A percentile compares a stretch with the other conserved stretches of the same genome.
Conservation (phyloP, 2,329 filamentous ascomycete species). For the Sarocladium strictum region DNA sequence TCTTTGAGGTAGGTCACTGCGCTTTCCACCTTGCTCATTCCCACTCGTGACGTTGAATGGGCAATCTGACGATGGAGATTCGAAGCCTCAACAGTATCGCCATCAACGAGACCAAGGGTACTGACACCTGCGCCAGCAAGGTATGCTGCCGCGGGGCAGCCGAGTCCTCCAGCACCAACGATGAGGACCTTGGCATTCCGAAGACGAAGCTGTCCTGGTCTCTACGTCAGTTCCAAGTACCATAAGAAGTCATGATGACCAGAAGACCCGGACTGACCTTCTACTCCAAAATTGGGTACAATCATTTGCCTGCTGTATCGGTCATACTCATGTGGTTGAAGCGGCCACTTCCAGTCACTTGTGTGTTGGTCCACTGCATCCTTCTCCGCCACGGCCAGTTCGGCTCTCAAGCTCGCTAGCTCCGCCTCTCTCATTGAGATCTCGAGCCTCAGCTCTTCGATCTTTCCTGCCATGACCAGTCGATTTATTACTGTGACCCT, state of each 20-base stretch:
- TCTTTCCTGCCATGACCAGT: slow-evolving; percentile 27
- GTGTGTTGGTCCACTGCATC: neutral
- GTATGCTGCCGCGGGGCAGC: slow-evolving; percentile 90
- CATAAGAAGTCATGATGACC: too few species aligned
- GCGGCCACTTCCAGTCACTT: slow-evolving; percentile 56
- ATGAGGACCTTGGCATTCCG: slow-evolving; percentile 68
- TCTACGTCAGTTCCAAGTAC: slow-evolving; percentile 1
- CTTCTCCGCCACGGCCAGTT: slow-evolving; percentile 28
- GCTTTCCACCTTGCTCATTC: slow-evolving; percentile 75
- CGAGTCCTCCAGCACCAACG: slow-evolving; percentile 82
- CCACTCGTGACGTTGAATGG: slow-evolving; percentile 65
- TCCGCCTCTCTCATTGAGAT: slow-evolving; percentile 44
- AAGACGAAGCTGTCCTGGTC: slow-evolving; percentile 67
- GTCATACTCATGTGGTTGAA: slow-evolving; percentile 68
- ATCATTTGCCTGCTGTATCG: slow-evolving; percentile 91
- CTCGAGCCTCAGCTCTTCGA: slow-evolving; percentile 37
- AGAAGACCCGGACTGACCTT: slow-evolving; percentile 42
- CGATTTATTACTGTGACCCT: too few species aligned
- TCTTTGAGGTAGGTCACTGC: slow-evolving; percentile 53
- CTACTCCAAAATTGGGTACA: slow-evolving; percentile 71
- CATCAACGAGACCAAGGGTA: slow-evolving; percentile 77
- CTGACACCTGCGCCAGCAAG: slow-evolving; percentile 85
- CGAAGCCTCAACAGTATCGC: slow-evolving; percentile 78
- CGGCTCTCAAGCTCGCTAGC: slow-evolving; percentile 36
- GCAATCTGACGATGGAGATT: slow-evolving; percentile 92